Conservation (phyloP, 2,329 filamentous ascomycete species). For the Aureobasidium leucospermi region DNA sequence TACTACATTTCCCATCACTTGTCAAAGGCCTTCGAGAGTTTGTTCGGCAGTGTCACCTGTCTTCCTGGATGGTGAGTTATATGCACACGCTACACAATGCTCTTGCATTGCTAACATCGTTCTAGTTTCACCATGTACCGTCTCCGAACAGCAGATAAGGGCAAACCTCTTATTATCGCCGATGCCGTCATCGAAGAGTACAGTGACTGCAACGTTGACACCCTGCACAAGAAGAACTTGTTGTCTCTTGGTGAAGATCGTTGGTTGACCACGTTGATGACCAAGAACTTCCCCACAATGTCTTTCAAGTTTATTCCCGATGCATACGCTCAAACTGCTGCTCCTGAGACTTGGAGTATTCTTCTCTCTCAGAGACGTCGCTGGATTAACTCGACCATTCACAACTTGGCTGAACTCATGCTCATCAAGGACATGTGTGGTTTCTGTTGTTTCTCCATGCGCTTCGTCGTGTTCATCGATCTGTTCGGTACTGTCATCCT, state of each 20-base stretch:
- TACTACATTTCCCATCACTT: conserved; percentile 99
- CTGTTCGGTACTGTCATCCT: conserved; percentile 87
- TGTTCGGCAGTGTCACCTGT: conserved; percentile 97
- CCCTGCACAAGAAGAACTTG: conserved; percentile 89
- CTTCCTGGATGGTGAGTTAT: conserved; percentile 88
- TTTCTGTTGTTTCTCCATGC: conserved; percentile 98
- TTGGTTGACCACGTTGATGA: conserved; percentile 95
- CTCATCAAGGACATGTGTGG: conserved; percentile 90
- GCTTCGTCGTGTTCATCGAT: conserved; percentile 92
- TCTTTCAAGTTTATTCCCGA: conserved; percentile 93
- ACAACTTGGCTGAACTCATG: conserved; percentile 89
- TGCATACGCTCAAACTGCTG: conserved; percentile 87
- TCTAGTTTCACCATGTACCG: conserved; percentile 97
- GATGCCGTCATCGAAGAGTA: conserved; percentile 85
- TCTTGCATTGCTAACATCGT: conserved; percentile 16
- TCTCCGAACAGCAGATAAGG: conserved; percentile 85
- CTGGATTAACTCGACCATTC: conserved; percentile 99
- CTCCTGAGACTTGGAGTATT: conserved; percentile 89
- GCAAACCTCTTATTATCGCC: conserved; percentile 87
- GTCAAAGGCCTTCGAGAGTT: conserved; percentile 92
- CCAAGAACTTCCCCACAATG: conserved; percentile 92
- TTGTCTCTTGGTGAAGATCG: conserved; percentile 93
- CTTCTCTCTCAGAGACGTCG: conserved; percentile 94
- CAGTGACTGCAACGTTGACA: conserved; percentile 81
- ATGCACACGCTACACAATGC: neutral